Conservation (phyloP, 768 basidiomycete genomes). For the Fomitopsis serialis region DNA sequence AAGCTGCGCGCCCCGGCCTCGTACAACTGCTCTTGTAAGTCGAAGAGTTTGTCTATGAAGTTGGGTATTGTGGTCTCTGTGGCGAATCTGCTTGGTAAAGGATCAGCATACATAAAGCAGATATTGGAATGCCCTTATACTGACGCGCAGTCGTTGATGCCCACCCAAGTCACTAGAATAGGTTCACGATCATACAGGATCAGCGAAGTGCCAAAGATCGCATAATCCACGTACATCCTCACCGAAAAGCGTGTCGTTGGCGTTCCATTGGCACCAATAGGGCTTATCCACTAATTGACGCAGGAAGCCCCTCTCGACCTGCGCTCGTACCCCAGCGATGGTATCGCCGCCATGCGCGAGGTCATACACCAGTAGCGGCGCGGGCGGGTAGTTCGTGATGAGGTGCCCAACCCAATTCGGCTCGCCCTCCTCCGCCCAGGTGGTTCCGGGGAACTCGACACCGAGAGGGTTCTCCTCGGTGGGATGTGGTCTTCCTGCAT, state of each 20-base stretch:
- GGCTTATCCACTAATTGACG: constrained; percentile 22
- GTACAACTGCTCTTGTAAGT: constrained; percentile 44
- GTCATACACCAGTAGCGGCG: constrained; percentile 40
- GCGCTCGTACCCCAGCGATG: constrained; percentile 34
- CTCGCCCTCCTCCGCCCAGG: constrained; percentile 39
- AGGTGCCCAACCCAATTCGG: constrained; percentile 65
- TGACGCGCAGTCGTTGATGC: constrained; percentile 63
- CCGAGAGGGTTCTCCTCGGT: constrained; percentile 42
- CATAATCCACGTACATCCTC: not conserved
- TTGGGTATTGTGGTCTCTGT: not conserved
- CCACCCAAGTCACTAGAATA: constrained; percentile 67
- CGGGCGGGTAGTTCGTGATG: constrained; percentile 30
- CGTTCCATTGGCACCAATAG: constrained; percentile 19
- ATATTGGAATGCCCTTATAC: constrained; percentile 5
- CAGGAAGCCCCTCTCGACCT: constrained; percentile 37
- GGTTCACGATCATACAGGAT: not conserved
- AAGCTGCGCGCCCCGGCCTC: constrained; percentile 43
- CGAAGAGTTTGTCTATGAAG: constrained; percentile 33
- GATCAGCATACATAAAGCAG: not conserved
- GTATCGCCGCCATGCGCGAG: constrained; percentile 52
- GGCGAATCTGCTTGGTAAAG: not conserved
- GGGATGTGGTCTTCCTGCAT: constrained; percentile 22
- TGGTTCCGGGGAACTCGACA: constrained; percentile 41
- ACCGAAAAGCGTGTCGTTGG: constrained; percentile 23
- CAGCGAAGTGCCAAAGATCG: not conserved